Percentiles rank a stretch among this genome's conserved stretches.
These are phyloP conservation scores for Herpotrichia juniperi DNA, from an alignment of 2,329 filamentous ascomycete genomes.

Conservation along the genomic window DNA sequence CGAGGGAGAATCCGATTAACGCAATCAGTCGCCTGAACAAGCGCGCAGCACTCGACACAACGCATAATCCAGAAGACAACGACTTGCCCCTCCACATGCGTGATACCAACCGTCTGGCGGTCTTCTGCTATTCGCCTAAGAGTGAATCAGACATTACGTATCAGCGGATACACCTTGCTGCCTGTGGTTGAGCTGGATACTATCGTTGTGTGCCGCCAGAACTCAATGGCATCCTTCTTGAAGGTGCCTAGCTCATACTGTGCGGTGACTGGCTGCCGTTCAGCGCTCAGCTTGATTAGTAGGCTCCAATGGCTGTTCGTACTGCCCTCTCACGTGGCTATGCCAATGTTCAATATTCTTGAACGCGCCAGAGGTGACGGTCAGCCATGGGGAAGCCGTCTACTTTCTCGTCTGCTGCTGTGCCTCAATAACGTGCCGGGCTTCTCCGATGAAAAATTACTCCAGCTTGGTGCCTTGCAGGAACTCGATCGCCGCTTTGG, in stretches of 20 bases:
- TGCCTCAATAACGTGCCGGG: conserved; percentile 9
- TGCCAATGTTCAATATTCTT: conserved; percentile 8
- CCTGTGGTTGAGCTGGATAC: neutral
- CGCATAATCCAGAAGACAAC: neutral
- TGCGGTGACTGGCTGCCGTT: conserved; percentile 10
- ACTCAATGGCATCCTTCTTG: neutral
- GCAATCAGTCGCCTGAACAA: neutral
- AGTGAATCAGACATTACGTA: conserved; percentile 6
- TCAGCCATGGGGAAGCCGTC: neutral
- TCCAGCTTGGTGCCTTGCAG: conserved; percentile 7
- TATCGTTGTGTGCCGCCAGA: neutral
- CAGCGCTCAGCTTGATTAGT: conserved; percentile 9
- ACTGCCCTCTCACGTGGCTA: conserved; percentile 8
- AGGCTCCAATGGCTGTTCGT: conserved; percentile 13
- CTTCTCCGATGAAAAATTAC: conserved; percentile 9
- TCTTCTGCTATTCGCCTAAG: neutral
- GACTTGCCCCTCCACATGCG: neutral
- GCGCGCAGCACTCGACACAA: conserved; percentile 7
- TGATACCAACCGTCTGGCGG: neutral
- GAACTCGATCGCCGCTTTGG: neutral
- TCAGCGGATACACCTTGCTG: neutral
- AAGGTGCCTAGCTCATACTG: conserved; percentile 2
- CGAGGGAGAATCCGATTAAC: neutral
- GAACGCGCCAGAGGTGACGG: conserved; percentile 3
- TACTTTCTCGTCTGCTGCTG: conserved; percentile 10